Conservation (phyloP, 805 yeast genomes). For the Lipomyces yamadae region DNA sequence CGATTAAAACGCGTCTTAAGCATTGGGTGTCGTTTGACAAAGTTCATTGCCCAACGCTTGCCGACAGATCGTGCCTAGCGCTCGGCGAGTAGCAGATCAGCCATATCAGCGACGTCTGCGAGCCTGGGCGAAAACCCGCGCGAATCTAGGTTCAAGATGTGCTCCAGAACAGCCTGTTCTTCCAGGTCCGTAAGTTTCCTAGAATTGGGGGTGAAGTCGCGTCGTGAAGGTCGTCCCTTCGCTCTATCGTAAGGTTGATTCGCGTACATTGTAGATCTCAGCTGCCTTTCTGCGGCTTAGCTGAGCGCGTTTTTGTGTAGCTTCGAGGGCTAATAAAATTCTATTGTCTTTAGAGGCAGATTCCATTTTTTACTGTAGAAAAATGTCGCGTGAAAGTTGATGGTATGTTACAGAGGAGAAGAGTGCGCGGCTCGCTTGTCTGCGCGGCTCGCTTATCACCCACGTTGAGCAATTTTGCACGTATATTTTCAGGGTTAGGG, state of each 20-base stretch:
- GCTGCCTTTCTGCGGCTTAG: neutral
- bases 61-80: neutral
- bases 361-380: neutral
- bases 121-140: constrained; percentile 3
- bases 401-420: neutral
- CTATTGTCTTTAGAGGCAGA: neutral
- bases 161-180: neutral
- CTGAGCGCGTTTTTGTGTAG: neutral
- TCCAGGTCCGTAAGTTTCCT: neutral
- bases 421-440: constrained; percentile 1
- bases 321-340: neutral
- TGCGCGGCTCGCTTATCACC: too few relatives aligned
- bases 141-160: constrained; percentile 10
- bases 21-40: constrained; percentile 2
- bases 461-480: too few relatives aligned
- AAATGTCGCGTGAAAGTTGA: neutral
- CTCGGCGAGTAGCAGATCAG: neutral
- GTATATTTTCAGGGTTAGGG: too few relatives aligned
- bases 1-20: constrained; percentile 9
- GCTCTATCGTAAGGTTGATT: neutral
- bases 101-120: constrained; percentile 6
- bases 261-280: neutral
- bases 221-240: neutral
- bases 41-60: constrained; percentile 9
- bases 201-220: neutral